Percentiles rank a stretch among this genome's conserved stretches.
Evolutionary conservation across 495 filamentous ascomycete genomes (phyloP).

Genomic region (Xylaria cubensis): DNA sequence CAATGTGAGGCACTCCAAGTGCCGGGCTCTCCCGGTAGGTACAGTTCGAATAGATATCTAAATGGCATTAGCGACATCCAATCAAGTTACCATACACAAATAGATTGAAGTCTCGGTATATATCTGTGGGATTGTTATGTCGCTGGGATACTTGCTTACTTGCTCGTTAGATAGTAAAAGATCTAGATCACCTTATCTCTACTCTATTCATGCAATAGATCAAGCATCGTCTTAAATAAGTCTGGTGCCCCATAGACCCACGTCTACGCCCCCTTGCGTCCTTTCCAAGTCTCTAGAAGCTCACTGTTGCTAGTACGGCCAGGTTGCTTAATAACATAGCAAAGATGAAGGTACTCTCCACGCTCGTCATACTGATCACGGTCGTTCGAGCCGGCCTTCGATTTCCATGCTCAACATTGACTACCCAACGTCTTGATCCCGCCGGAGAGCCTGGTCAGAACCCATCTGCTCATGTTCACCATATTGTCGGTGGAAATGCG

Average conservation of each 20-base stretch:
- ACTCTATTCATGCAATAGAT: background rate
- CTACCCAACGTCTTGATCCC: constrained; percentile 57
- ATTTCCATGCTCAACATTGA: constrained; percentile 57
- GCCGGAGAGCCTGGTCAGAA: constrained; percentile 54
- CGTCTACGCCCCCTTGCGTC: background rate
- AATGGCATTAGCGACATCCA: background rate
- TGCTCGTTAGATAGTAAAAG: background rate
- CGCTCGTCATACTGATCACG: constrained; percentile 44
- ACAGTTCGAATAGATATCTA: background rate
- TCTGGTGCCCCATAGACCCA: background rate
- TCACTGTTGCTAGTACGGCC: background rate
- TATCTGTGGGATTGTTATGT: background rate
- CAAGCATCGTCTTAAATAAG: background rate
- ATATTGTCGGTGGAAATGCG: constrained; percentile 58
- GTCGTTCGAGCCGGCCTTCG: constrained; percentile 54
- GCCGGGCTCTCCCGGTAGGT: background rate
- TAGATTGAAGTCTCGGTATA: constrained; percentile 8
- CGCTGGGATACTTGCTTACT: background rate
- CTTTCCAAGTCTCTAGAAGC: background rate
- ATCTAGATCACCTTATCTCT: background rate
- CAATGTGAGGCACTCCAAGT: background rate
- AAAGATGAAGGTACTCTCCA: constrained; percentile 53
- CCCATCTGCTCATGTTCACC: constrained; percentile 57
- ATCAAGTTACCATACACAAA: background rate
- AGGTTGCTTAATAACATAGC: background rate